Base-by-base conservation (phyloP, 1,139 yeast species). In the Candida sanyaensis region DNA sequence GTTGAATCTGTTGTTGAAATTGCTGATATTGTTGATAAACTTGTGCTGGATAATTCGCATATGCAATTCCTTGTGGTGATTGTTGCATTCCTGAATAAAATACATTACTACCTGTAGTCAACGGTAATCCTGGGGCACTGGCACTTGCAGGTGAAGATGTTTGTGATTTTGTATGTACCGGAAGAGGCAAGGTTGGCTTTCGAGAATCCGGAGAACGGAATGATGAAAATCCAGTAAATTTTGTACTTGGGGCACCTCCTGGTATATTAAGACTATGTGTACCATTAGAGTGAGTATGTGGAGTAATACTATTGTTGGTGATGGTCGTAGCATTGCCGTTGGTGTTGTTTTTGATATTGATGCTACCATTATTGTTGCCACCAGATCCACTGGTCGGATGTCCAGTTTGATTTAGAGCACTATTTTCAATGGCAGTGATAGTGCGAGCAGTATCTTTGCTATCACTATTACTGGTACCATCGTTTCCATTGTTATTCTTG, bases 121-220 rank as follows among this genome's bases (percentile, higher is more conserved):
- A 31, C 0, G 77, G 77, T 17, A 71, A 58, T 5, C 61, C 65
- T 5, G 78, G 78, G 5, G 75, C 78, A 4, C 73, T 65, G 1
- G 77, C 74, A 50, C 71, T 66, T 8, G 71, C 62, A 1, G 80
- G 80, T n/a, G 78, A 71, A 33, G 72, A 65, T 0, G 77, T 71
- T 57, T 70, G 78, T 11, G 77, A 72, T 56, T 73, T 73, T 48
- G 65, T 60, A 11, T 65, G 69, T 24, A 69, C 62, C 2, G 79
- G 78, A 27, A 73, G 51, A 10, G 78, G 79, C 44, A 75, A 61
- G 3, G 69, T 63, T 17, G 77, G 74, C 49, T 69, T 72, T 39
- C 68, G 60, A 32, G 62, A 50, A 42, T 73, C 77, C 1, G 77
- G 75, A 23, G 74, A 68, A 39, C 68, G 60, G 50, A 73, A 73